Base-by-base conservation (phyloP, 2,329 filamentous ascomycete genomes). In the Magnaporthiopsis incrustans region DNA sequence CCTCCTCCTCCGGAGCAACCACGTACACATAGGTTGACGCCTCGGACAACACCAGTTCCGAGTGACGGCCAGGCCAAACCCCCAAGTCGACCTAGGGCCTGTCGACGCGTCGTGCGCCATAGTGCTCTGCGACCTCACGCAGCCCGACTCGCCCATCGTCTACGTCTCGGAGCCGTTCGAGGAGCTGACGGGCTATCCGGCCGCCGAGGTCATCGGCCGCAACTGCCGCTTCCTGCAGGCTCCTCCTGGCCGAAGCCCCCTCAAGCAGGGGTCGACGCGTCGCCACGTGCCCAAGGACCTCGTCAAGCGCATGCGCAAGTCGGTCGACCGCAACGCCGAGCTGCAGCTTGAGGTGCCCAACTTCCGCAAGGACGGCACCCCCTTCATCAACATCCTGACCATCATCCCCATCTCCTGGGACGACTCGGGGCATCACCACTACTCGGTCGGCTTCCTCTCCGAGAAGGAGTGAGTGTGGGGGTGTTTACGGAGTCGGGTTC, bases 191-290 rank as follows among this genome's bases (percentile, higher is more conserved):
- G 92, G 91, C 33, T 97, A 96, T 74, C 83, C 84, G 1, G 81
- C 83, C 66, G 78, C 83, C 65, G 92, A 96, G 75, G 88, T 92
- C 32, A 74, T 93, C 5, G 92, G 91, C 15, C 81, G 84, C 59
- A 96, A 96, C 73, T 96, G 91, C 72, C 89, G 91, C 14, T 96
- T 96, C 71, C 81, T 97, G 18, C 92, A 96, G 72, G 85, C 85
- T 0, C 90, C 91, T 5, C 27, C 56, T 33, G 14, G 2, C 18
- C 6, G 59, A 22, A 89, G 88, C 5, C 82, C 65, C 84, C 30
- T 90, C 57, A 75, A 82, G 64, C 75, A 83, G 15, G 84, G 84
- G 22, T 77, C 85, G 8, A 80, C 82, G 64, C 82, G 88, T 61
- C 85, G 87, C 71, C 86, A 89, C 69, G 83, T 89, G 65, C 44